These are phyloP conservation scores for Tinospora cordifolia DNA, from an alignment of 164 flowering plant genomes.

Conservation along the genomic window DNA sequence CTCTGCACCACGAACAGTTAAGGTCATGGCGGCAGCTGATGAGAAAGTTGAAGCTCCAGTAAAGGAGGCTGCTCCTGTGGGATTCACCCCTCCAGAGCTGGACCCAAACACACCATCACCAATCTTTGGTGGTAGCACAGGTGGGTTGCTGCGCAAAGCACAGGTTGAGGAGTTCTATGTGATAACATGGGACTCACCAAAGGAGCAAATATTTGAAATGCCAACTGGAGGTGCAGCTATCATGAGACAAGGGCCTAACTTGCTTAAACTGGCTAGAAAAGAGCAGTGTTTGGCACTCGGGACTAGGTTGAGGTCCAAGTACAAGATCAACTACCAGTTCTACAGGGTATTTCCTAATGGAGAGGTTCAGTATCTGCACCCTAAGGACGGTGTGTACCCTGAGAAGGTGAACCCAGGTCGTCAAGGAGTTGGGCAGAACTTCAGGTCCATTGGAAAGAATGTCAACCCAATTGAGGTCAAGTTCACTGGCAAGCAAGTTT, in stretches of 20 bases:
- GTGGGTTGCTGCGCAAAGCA: constrained; percentile 72
- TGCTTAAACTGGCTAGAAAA: constrained; percentile 83
- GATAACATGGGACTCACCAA: constrained; percentile 86
- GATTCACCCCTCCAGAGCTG: constrained; percentile 77
- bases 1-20: constrained; percentile 22
- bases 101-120: constrained; percentile 91
- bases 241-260: constrained; percentile 78
- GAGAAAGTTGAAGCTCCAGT: constrained; percentile 28
- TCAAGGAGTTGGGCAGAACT: constrained; percentile 72
- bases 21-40: constrained; percentile 32
- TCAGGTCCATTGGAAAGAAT: constrained; percentile 87
- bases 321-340: constrained; percentile 97
- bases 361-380: constrained; percentile 93
- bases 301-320: constrained; percentile 87
- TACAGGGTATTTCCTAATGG: constrained; percentile 98
- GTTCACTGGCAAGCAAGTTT: constrained; percentile 90
- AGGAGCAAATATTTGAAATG: constrained; percentile 88
- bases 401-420: constrained; percentile 97
- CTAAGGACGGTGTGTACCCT: constrained; percentile 98
- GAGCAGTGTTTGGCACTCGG: constrained; percentile 98
- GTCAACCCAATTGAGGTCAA: constrained; percentile 83
- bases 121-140: constrained; percentile 87
- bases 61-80: constrained; percentile 47
- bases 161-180: constrained; percentile 87
- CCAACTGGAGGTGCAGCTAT: constrained; percentile 94